Evolutionary conservation across 495 filamentous ascomycete genomes (phyloP), one percentile per base, ranked within the genome.

Genomic region (Lepidopterella palustris): DNA sequence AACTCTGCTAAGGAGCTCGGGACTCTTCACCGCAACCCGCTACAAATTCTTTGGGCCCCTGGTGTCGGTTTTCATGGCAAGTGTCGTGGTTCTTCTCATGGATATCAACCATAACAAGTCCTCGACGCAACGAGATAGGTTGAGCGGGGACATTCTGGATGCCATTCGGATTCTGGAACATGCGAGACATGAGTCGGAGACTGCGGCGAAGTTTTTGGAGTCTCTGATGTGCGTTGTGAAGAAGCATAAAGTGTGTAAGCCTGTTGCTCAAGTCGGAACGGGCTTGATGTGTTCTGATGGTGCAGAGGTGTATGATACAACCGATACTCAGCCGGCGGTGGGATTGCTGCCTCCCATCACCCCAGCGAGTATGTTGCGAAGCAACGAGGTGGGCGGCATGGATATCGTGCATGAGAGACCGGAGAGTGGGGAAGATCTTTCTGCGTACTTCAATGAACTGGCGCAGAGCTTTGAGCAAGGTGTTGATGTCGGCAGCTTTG

Each of bases 11-110:
- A 42, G 63, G 54, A 6, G 32, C 54, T 5, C 64, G 64, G 1
- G 39, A 3, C 39, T 42, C 39, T 42, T 11, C 8, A 42, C 39
- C 13, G 39, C 39, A 20, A 20, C 39, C 13, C 39, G 39, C 39
- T 60, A 72, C 23, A 69, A 61, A 8, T 64, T 70, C 20, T 58
- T 72, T 0, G 72, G 65, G 21, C 66, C 79, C 8, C 71, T 80
- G 67, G 68, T 76, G 45, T 72, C 74, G 35, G 74, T 79, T 0
- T 79, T 79, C 57, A 73, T 79, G 69, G 76, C 79, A 13, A 71
- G 70, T n/a, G 74, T 77, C 4, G 75, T 75, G 5, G n/a, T n/a
- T n/a, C 51, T 80, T 3, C 50, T 81, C 9, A 73, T 78, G 35
- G 75, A 79, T 48, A 66, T 76, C 0, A 80, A 76, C 53, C 73